Evolutionary conservation across 73 alveolate species (phyloP).

Genomic region (Paramecium caudatum): DNA sequence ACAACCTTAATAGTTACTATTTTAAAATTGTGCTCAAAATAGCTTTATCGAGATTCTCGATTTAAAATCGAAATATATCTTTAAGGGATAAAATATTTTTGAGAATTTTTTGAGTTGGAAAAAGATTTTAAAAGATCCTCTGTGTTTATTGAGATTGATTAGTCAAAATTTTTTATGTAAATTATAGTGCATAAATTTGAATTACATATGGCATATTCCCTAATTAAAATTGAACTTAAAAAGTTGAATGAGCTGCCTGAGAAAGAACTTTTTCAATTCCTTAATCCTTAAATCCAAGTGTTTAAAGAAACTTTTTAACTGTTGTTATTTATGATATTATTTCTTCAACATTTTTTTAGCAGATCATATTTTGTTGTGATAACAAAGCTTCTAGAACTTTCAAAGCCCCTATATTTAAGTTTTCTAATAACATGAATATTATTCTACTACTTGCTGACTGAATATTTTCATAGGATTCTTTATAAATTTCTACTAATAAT

Average conservation of each 20-base stretch:
- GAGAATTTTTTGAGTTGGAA: not conserved
- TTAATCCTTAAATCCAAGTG: conserved; percentile 4
- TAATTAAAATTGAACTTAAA: not conserved
- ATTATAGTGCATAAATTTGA: not conserved
- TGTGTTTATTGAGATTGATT: too few species aligned
- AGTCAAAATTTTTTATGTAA: too few species aligned
- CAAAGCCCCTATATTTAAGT: conserved; percentile 6
- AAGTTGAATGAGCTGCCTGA: not conserved
- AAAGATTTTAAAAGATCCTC: too few species aligned
- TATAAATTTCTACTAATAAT: not conserved
- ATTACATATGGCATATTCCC: not conserved
- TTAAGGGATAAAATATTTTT: not conserved
- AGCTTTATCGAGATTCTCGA: not conserved
- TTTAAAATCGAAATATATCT: not conserved
- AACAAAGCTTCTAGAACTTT: not conserved
- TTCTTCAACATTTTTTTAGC: not conserved
- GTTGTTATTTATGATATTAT: not conserved
- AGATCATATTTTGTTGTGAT: not conserved
- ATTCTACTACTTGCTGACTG: conserved; percentile 11
- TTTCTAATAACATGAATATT: conserved; percentile 2
- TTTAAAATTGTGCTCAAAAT: conserved; percentile 15
- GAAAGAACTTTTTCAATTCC: not conserved
- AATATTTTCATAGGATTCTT: conserved; percentile 9
- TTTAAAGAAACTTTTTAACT: not conserved
- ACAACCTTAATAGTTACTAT: not conserved